Base-by-base conservation (phyloP, 2,329 filamentous ascomycete genomes). In the Lasiodiplodia sp. region DNA sequence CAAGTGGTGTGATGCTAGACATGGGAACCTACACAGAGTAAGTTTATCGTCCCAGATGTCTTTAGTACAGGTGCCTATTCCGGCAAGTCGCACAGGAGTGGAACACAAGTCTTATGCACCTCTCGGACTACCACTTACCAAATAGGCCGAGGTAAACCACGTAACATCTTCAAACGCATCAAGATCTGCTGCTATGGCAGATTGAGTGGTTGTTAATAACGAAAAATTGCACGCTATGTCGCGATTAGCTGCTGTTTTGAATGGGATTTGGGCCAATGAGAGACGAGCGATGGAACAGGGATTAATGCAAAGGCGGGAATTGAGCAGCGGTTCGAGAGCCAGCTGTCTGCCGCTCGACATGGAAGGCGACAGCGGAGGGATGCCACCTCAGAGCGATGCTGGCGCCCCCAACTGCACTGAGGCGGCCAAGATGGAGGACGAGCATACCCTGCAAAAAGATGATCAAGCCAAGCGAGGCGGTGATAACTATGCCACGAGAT, bases 101-200 rank as follows among this genome's bases (percentile, higher is more conserved):
- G 52, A 34, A n/a, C 16, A 44, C 31, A 10, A 34, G 31, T 2
- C 31, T 34, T 34, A 10, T 44, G 40, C 16, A 44, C 40, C 2
- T 44, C 40, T 18, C 40, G 5, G 40, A 7, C 16, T 18, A 44
- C 40, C 16, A 18, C 18, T 44, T 14, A 68, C 77, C 16, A 96
- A 84, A 76, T 93, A 96, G 2, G 90, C 85, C 38, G 91, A 92
- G 8, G 91, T 93, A 76, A 96, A 93, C 92, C 92, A 96, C 78
- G 88, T 91, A 44, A 89, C 89, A 67, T 88, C 83, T 68, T 90
- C 88, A 74, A 93, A 94, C 1, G 91, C 88, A 78, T 92, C 85
- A 2, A 96, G 83, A 72, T 95, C 92, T 8, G 86, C 86, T 2
- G 92, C 92, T 72, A 96, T 92, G 62, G 85, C 84, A 8, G 90